Conservation (phyloP, 2,329 filamentous ascomycete species). For the Penicillium sp. region DNA sequence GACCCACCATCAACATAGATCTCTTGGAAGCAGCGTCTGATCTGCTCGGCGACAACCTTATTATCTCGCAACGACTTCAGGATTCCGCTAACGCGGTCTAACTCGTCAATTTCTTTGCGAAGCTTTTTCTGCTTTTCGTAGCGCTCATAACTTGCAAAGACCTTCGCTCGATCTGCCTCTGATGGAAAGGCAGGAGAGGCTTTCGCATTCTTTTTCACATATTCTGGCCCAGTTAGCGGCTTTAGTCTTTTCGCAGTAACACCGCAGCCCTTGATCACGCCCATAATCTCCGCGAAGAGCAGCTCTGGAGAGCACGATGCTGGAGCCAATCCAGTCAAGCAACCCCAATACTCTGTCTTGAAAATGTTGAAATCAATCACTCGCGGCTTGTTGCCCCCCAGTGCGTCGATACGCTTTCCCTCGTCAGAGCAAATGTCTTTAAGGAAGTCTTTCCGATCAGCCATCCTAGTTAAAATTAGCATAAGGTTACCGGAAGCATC, state of each 20-base stretch:
- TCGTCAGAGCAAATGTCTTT: background rate
- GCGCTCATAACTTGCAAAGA: slow-evolving; percentile 26
- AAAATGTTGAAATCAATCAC: slow-evolving; percentile 29
- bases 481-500: too few species aligned
- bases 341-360: slow-evolving; percentile 29
- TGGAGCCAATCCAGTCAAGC: slow-evolving; percentile 13
- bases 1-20: slow-evolving; percentile 15
- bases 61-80: slow-evolving; percentile 17
- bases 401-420: background rate
- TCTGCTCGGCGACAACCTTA: background rate
- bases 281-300: slow-evolving; percentile 33
- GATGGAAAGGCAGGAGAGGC: slow-evolving; percentile 24
- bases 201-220: slow-evolving; percentile 19
- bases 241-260: slow-evolving; percentile 15
- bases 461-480: slow-evolving; percentile 9
- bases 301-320: slow-evolving; percentile 20
- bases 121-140: slow-evolving; percentile 25
- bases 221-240: slow-evolving; percentile 21
- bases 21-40: slow-evolving; percentile 13
- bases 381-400: background rate
- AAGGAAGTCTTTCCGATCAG: slow-evolving; percentile 16
- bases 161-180: slow-evolving; percentile 15
- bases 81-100: slow-evolving; percentile 23
- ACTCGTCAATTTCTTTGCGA: slow-evolving; percentile 16
- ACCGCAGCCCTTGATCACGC: slow-evolving; percentile 29